Conservation (phyloP, 306 rosid species). For the Trifolium repens region DNA sequence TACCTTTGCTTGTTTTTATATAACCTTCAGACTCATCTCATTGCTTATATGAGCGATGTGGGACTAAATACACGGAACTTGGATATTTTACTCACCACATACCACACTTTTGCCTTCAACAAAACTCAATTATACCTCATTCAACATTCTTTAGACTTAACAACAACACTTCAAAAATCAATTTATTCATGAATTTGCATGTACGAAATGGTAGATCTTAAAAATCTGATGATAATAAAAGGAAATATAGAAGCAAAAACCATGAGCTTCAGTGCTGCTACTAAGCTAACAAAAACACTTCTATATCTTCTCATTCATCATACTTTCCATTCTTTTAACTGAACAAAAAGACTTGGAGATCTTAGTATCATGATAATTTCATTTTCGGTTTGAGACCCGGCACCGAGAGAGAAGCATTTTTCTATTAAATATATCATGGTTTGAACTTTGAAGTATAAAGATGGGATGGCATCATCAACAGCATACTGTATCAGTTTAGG, state of each 20-base stretch:
- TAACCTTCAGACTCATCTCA: not conserved
- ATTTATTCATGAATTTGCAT: not conserved
- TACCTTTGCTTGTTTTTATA: not conserved
- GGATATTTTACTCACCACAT: not conserved
- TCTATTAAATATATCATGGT: conserved; percentile 5
- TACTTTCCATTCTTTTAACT: not conserved
- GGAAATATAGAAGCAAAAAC: not conserved
- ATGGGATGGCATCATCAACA: not conserved
- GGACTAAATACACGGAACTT: not conserved
- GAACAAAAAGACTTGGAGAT: not conserved
- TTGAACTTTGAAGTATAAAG: not conserved
- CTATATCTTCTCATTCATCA: not conserved
- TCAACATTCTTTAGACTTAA: not conserved
- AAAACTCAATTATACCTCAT: not conserved
- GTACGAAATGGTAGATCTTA: not conserved
- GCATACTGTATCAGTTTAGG: too few species aligned
- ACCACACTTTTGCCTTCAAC: not conserved
- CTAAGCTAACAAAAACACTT: not conserved
- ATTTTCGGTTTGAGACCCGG: too few species aligned
- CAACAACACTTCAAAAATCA: not conserved
- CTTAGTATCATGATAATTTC: not conserved
- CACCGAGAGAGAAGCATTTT: too few species aligned
- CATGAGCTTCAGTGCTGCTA: not conserved
- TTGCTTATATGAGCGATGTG: not conserved
- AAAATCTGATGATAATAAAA: not conserved